phyloP scores from a whole-genome alignment of 2,329 filamentous ascomycete species.

The Diaporthe sp. region DNA sequence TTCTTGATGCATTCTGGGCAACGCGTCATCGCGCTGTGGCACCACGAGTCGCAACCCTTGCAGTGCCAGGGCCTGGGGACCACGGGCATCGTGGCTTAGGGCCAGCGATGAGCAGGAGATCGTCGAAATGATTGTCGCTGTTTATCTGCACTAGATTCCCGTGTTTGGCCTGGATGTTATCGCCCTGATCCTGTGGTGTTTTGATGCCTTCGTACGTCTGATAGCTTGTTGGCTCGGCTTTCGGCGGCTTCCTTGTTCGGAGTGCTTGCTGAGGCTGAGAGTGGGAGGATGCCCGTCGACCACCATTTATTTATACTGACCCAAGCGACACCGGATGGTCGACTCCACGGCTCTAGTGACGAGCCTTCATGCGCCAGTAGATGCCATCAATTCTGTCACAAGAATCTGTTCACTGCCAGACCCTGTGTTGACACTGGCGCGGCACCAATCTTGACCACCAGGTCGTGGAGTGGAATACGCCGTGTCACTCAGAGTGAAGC shows the following conservation, averaged over 20 bases:
- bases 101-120: not conserved
- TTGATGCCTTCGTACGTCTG: too few species aligned
- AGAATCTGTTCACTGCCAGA: not conserved
- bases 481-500: not conserved
- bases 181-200: not conserved
- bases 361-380: not conserved
- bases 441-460: too few species aligned
- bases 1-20: not conserved
- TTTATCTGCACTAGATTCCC: not conserved
- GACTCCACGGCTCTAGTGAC: not conserved
- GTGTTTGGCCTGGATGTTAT: not conserved
- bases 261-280: not conserved
- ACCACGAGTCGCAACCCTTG: not conserved
- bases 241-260: not conserved
- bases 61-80: not conserved
- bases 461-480: not conserved
- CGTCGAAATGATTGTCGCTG: not conserved
- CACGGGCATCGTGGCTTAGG: not conserved
- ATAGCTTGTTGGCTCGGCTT: too few species aligned
- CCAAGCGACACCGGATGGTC: not conserved
- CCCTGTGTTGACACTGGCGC: not conserved
- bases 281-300: not conserved
- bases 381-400: not conserved
- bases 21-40: not conserved
- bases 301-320: not conserved